These are phyloP conservation scores for Leishmania major DNA, from an alignment of 208 protist genomes.

Conservation along the genomic window DNA sequence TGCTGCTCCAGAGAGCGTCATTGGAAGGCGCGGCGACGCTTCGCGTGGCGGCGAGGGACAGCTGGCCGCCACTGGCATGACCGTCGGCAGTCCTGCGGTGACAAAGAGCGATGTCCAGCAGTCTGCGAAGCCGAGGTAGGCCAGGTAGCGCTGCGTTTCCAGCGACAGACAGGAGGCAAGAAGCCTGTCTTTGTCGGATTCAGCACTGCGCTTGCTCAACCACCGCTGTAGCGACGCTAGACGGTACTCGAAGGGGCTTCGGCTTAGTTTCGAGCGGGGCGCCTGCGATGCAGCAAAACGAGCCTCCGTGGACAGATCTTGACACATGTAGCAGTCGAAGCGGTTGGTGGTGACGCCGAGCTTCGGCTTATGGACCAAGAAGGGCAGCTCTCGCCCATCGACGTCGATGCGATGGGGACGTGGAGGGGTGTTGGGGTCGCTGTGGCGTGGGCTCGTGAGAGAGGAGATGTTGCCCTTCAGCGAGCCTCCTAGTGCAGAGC, in stretches of 20 bases:
- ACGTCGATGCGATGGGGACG: slow-evolving; percentile 8
- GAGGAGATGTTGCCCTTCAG: neutral
- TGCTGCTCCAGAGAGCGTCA: slow-evolving; percentile 1
- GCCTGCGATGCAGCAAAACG: slow-evolving; percentile 2
- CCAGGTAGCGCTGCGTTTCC: slow-evolving; percentile 23
- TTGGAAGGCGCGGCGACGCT: neutral
- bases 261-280: slow-evolving; percentile 7
- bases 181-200: slow-evolving; percentile 13
- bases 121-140: slow-evolving; percentile 30
- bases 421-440: slow-evolving; percentile 14
- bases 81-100: slow-evolving; percentile 16
- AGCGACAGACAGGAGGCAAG: slow-evolving; percentile 22
- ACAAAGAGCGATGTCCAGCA: slow-evolving; percentile 32
- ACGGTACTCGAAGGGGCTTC: slow-evolving; percentile 25
- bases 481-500: neutral
- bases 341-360: slow-evolving; percentile 18
- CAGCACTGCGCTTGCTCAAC: slow-evolving; percentile 25
- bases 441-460: slow-evolving; percentile 12
- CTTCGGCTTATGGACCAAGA: slow-evolving; percentile 13
- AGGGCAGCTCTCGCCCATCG: slow-evolving; percentile 18
- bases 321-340: slow-evolving; percentile 21
- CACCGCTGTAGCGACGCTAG: slow-evolving; percentile 30
- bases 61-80: slow-evolving; percentile 1
- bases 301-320: slow-evolving; percentile 11
- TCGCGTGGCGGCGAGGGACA: neutral